A percentile compares a stretch with the other conserved stretches of the same genome.
Conservation (phyloP, 2,329 filamentous ascomycete genomes). For the Botryosphaeria dothidea region DNA sequence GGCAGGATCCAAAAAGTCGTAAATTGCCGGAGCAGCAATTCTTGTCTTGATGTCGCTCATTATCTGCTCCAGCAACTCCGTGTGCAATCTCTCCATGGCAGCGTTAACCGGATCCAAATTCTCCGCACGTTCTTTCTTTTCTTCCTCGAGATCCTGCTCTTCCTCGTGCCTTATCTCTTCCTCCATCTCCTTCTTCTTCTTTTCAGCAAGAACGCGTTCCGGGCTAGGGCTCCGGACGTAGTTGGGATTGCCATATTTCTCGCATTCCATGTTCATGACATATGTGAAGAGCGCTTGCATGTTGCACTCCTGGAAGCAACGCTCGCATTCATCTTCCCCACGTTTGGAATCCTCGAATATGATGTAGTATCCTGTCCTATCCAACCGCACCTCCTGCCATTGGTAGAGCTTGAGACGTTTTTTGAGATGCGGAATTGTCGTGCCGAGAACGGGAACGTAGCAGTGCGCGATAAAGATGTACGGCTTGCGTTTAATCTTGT, state of each 20-base stretch:
- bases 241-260: conserved; percentile 65
- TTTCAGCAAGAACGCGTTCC: conserved; percentile 48
- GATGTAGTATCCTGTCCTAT: conserved; percentile 86
- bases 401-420: conserved; percentile 82
- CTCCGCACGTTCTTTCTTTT: conserved; percentile 82
- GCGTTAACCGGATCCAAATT: conserved; percentile 89
- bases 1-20: conserved; percentile 78
- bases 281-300: conserved; percentile 89
- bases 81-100: conserved; percentile 74
- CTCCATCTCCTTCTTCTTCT: conserved; percentile 64
- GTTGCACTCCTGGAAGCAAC: conserved; percentile 77
- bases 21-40: conserved; percentile 77
- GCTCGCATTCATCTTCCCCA: conserved; percentile 77
- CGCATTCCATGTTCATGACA: conserved; percentile 85
- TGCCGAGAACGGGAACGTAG: conserved; percentile 81
- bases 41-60: conserved; percentile 86
- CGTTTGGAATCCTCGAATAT: conserved; percentile 78
- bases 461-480: conserved; percentile 89
- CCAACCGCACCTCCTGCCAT: conserved; percentile 79
- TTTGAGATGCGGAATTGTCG: conserved; percentile 86
- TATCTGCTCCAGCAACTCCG: conserved; percentile 82
- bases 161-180: conserved; percentile 69
- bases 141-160: conserved; percentile 81
- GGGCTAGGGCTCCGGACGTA: conserved; percentile 59
- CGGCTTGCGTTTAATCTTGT: conserved; percentile 73